Evolutionary conservation across 2,329 filamentous ascomycete species (phyloP), one percentile per base, ranked within the genome.

Genomic region (Diaporthe ampelina): DNA sequence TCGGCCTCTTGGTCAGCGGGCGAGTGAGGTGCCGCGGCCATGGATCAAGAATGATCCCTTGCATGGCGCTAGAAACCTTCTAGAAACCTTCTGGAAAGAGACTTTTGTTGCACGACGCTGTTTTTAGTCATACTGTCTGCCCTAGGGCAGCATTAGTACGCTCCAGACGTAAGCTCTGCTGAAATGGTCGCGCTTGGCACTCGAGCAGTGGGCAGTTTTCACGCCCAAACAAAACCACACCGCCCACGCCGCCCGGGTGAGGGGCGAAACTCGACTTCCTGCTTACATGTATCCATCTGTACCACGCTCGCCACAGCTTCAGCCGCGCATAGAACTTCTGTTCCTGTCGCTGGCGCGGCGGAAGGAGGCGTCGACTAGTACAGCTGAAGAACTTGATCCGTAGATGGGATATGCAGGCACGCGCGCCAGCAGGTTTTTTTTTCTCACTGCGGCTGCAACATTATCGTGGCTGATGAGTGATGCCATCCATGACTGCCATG

Each of bases 61-160:
- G 63, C 63, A 67, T 67, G 63, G 29, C 45, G 63, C 63, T 67
- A 67, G 63, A 67, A 67, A 26, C 13, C 45, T 67, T 67, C 63
- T 67, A 52, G 63, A 67, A 67, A 24, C 29, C n/a, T 67, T 67
- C 63, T 67, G 45, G 45, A 67, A 67, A 50, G 32, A 67, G 35
- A 50, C 61, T 45, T 40, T 45, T 45, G 59, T 43, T 48, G 58
- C 58, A 45, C 58, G n/a, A 57, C n/a, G 9, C 13, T 29, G 24
- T 32, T 32, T 35, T n/a, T 37, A 37, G 56, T 57, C 29, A 57
- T 29, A 57, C 24, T 21, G 29, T 21, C 43, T 21, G 43, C 43
- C 43, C 15, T 21, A 48, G 17, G 43, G 19, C 19, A 48, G 13
- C 11, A 40, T 40, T 40, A 26, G 24, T 17, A 7, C 50, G 11